A percentile compares a stretch with the other conserved stretches of the same genome.
Conservation (phyloP, 345 rosid species). For the Rhizophora apiculata region DNA sequence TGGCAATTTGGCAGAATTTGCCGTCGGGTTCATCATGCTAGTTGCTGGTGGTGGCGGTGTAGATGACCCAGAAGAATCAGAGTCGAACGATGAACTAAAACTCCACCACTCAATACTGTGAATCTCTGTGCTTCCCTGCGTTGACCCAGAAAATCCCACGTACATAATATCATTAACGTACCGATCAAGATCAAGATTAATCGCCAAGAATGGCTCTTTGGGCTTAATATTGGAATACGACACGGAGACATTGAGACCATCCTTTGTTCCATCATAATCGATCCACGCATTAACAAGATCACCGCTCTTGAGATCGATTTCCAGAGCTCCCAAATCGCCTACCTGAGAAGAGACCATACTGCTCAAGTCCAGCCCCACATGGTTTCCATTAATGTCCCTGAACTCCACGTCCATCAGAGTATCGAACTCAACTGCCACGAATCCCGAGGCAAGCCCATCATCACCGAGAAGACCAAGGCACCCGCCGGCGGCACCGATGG, state of each 20-base stretch:
- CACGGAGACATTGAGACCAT: slow-evolving; percentile 46
- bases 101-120: slow-evolving; percentile 98
- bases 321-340: slow-evolving; percentile 56
- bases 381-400: slow-evolving; percentile 88
- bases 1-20: slow-evolving; percentile 55
- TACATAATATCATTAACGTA: slow-evolving; percentile 86
- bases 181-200: slow-evolving; percentile 63
- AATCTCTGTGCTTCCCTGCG: slow-evolving; percentile 95
- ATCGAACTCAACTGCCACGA: slow-evolving; percentile 92
- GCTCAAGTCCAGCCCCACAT: slow-evolving; percentile 90
- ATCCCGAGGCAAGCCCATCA: slow-evolving; percentile 41
- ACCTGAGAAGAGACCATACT: slow-evolving; percentile 68
- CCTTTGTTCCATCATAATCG: slow-evolving; percentile 56
- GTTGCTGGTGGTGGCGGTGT: slow-evolving; percentile 69
- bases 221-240: slow-evolving; percentile 92
- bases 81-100: slow-evolving; percentile 65
- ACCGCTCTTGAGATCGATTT: slow-evolving; percentile 89
- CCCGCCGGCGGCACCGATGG: slow-evolving; percentile 72
- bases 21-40: slow-evolving; percentile 63
- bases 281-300: slow-evolving; percentile 85
- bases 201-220: slow-evolving; percentile 53
- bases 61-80: slow-evolving; percentile 30
- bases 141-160: slow-evolving; percentile 97
- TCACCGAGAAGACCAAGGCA: slow-evolving; percentile 58
- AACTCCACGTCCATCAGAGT: slow-evolving; percentile 87